phyloP scores from a whole-genome alignment of 768 basidiomycete genomes.

The Boletales sp. region DNA sequence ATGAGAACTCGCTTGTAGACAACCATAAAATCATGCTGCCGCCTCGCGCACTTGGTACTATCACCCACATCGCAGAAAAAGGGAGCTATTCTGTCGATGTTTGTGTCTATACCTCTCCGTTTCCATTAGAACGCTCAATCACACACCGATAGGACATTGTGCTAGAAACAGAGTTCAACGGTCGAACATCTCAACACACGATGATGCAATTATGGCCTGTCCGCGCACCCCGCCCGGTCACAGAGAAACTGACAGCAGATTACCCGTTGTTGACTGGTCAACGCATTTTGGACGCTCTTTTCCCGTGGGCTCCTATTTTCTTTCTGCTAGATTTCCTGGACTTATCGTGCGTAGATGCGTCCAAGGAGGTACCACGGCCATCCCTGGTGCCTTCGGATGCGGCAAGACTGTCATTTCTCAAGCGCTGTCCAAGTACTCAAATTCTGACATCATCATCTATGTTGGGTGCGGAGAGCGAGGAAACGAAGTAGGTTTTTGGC shows the following conservation, averaged over 20 bases:
- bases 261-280: conserved; percentile 93
- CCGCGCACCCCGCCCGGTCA: conserved; percentile 90
- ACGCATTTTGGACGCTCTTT: conserved; percentile 93
- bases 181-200: conserved; percentile 87
- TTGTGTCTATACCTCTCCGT: conserved; percentile 25
- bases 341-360: conserved; percentile 61
- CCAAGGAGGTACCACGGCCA: conserved; percentile 94
- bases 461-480: conserved; percentile 99
- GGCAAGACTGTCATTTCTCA: conserved; percentile 99
- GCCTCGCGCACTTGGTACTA: conserved; percentile 91
- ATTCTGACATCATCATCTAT: conserved; percentile 98
- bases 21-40: conserved; percentile 97
- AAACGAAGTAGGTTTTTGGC: conserved; percentile 64
- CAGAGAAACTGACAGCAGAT: conserved; percentile 94
- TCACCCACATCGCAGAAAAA: conserved; percentile 90
- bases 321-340: not conserved
- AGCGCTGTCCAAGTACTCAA: conserved; percentile 97
- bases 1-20: conserved; percentile 94
- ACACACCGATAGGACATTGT: conserved; percentile 70
- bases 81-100: conserved; percentile 92
- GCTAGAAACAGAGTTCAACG: conserved; percentile 96
- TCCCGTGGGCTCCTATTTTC: conserved; percentile 62
- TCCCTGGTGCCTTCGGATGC: conserved; percentile 98
- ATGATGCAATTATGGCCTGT: conserved; percentile 99
- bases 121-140: conserved; percentile 1